Percentiles rank a stretch among this genome's conserved stretches.
phyloP scores from a whole-genome alignment of 2,329 filamentous ascomycete species.

The Aspergillus brunneoviolaceus region DNA sequence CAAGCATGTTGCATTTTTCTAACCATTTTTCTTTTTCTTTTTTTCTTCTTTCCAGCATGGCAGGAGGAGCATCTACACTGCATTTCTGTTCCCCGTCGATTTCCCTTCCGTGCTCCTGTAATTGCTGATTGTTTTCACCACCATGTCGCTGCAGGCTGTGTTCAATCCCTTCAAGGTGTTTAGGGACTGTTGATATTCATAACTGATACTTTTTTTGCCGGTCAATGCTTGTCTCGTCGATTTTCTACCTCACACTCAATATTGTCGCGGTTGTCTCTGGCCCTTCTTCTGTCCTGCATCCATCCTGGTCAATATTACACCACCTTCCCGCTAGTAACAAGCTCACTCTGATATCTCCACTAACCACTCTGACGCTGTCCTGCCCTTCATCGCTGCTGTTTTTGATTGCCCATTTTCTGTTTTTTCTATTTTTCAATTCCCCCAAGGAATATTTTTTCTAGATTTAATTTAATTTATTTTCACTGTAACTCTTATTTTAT shows the following conservation, averaged over 20 bases:
- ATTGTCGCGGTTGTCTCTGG: slow-evolving; percentile 26
- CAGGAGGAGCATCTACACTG: no score
- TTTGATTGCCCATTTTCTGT: slow-evolving; percentile 16
- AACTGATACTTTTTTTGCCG: slow-evolving; percentile 1
- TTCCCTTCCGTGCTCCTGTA: not conserved
- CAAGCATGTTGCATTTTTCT: slow-evolving; percentile 1
- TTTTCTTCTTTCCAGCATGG: not conserved
- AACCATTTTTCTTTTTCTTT: not conserved
- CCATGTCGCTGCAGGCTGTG: not conserved
- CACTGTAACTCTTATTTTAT: not conserved
- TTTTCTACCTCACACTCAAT: slow-evolving; percentile 17
- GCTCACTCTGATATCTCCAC: slow-evolving; percentile 33
- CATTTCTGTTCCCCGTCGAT: not conserved
- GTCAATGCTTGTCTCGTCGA: slow-evolving; percentile 4
- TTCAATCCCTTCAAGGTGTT: not conserved
- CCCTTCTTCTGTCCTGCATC: slow-evolving; percentile 36
- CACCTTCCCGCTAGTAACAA: slow-evolving; percentile 39
- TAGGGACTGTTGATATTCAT: not conserved
- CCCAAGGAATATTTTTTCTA: slow-evolving; percentile 9
- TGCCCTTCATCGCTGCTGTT: slow-evolving; percentile 16
- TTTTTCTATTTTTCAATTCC: slow-evolving; percentile 6
- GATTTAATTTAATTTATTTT: slow-evolving; percentile 8
- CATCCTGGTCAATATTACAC: slow-evolving; percentile 42
- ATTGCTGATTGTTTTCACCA: no score
- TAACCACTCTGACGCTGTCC: slow-evolving; percentile 22